phyloP scores from a whole-genome alignment of 495 filamentous ascomycete genomes.

The Clavariopsis aquatica region DNA sequence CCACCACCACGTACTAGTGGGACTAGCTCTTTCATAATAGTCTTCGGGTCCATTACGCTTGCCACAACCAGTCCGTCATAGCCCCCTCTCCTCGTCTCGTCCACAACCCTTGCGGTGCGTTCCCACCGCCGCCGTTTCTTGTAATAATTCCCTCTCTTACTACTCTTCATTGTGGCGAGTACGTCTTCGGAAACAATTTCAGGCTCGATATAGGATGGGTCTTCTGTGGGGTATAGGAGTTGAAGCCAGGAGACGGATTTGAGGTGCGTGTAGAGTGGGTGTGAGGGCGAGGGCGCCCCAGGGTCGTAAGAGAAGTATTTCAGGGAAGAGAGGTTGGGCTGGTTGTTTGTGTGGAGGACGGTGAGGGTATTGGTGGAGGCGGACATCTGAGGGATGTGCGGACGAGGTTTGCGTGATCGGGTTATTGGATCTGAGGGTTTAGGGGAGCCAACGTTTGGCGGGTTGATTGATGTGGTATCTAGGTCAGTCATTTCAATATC shows the following conservation, averaged over 20 bases:
- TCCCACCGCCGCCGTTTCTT: conserved; percentile 85
- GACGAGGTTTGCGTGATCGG: conserved; percentile 37
- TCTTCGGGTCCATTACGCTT: conserved; percentile 74
- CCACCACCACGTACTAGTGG: conserved; percentile 82
- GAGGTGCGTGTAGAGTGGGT: conserved; percentile 80
- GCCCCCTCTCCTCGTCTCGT: conserved; percentile 69
- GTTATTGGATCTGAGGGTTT: conserved; percentile 5
- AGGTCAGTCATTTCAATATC: conserved; percentile 4
- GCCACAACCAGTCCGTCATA: conserved; percentile 85
- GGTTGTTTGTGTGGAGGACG: conserved; percentile 80
- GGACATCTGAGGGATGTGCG: conserved; percentile 48
- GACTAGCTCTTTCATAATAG: conserved; percentile 68
- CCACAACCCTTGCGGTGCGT: conserved; percentile 63
- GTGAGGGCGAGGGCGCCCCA: conserved; percentile 63
- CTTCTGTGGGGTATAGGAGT: conserved; percentile 70
- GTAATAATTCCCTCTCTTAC: conserved; percentile 75
- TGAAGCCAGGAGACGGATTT: conserved; percentile 88
- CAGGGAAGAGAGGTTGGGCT: conserved; percentile 83
- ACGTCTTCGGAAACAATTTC: conserved; percentile 54
- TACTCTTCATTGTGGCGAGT: conserved; percentile 67
- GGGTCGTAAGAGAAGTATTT: conserved; percentile 83
- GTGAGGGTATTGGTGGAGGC: conserved; percentile 80
- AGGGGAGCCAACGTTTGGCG: background rate
- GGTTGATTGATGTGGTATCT: background rate
- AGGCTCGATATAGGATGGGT: conserved; percentile 69